Percentiles rank a stretch among this genome's conserved stretches.
phyloP scores from a whole-genome alignment of 352 stramenopile species.

The Globisporangium iwayamae region DNA sequence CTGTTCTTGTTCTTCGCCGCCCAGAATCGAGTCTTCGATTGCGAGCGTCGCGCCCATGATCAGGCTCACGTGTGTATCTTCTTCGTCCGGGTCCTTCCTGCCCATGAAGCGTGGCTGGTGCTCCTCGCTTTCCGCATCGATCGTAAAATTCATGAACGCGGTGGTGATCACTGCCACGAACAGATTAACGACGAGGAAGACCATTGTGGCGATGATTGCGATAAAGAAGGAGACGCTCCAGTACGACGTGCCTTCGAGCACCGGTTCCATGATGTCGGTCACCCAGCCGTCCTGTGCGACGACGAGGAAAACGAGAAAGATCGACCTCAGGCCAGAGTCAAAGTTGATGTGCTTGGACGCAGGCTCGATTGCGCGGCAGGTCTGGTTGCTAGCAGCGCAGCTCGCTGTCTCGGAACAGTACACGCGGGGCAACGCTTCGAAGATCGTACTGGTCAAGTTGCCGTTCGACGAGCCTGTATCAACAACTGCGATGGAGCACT shows the following conservation, averaged over 20 bases:
- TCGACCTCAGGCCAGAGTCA: constrained; percentile 55
- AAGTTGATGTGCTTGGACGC: constrained; percentile 65
- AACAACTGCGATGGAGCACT: constrained; percentile 32
- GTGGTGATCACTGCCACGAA: constrained; percentile 85
- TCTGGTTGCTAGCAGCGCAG: constrained; percentile 32
- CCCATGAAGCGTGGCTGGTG: constrained; percentile 40
- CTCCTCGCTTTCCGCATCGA: constrained; percentile 40
- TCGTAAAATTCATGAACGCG: constrained; percentile 79
- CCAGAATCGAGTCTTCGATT: constrained; percentile 49
- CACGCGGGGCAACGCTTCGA: constrained; percentile 38
- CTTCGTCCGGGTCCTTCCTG: constrained; percentile 51
- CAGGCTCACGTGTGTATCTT: constrained; percentile 75
- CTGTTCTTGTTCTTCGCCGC: background rate
- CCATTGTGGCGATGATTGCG: constrained; percentile 67
- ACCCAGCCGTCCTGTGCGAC: constrained; percentile 79
- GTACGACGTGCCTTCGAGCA: constrained; percentile 54
- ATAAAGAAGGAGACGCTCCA: constrained; percentile 67
- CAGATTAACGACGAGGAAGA: constrained; percentile 80
- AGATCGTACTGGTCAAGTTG: constrained; percentile 6
- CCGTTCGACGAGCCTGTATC: background rate
- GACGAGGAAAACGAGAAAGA: constrained; percentile 80
- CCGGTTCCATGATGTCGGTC: constrained; percentile 73
- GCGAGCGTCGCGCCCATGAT: constrained; percentile 81
- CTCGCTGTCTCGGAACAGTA: constrained; percentile 47
- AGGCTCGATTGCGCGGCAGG: constrained; percentile 29